These are phyloP conservation scores for Lentinula novae-zelandiae DNA, from an alignment of 1,284 basidiomycete species.

Conservation along the genomic window DNA sequence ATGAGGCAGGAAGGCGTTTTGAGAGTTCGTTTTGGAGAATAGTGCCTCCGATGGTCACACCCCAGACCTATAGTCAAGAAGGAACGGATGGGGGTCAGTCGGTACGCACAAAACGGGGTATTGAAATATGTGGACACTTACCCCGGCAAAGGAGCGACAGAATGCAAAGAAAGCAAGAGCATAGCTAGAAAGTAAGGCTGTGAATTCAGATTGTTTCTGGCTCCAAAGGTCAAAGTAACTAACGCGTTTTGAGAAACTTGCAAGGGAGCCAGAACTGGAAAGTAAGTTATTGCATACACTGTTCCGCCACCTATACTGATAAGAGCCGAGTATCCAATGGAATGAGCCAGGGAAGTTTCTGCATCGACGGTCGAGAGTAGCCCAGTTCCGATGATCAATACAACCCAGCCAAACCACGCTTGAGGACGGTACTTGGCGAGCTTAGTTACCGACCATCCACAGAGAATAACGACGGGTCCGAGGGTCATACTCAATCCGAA, in stretches of 20 bases:
- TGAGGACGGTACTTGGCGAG: constrained; percentile 31
- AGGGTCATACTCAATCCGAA: constrained; percentile 29
- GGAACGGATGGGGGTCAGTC: constrained; percentile 19
- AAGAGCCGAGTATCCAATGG: constrained; percentile 30
- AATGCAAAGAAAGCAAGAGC: constrained; percentile 28
- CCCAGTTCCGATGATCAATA: constrained; percentile 32
- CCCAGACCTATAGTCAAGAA: constrained; percentile 30
- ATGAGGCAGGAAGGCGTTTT: constrained; percentile 28
- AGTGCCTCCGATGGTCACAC: constrained; percentile 32
- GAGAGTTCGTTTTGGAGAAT: constrained; percentile 38
- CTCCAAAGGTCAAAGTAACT: constrained; percentile 12
- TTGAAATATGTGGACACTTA: constrained; percentile 24
- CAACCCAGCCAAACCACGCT: constrained; percentile 35
- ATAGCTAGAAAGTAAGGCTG: neutral
- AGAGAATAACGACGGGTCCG: constrained; percentile 26
- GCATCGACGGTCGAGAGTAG: constrained; percentile 33
- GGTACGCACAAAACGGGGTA: too few species aligned
- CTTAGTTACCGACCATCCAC: constrained; percentile 26
- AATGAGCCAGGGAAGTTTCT: constrained; percentile 24
- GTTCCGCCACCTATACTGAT: constrained; percentile 30
- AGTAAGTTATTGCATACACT: constrained; percentile 18
- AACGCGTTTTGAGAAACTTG: constrained; percentile 16
- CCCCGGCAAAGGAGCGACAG: constrained; percentile 23
- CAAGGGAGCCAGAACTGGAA: constrained; percentile 27
- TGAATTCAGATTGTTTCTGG: constrained; percentile 17